phyloP scores from a whole-genome alignment of 805 yeast genomes.

The Candida xyloterini region DNA sequence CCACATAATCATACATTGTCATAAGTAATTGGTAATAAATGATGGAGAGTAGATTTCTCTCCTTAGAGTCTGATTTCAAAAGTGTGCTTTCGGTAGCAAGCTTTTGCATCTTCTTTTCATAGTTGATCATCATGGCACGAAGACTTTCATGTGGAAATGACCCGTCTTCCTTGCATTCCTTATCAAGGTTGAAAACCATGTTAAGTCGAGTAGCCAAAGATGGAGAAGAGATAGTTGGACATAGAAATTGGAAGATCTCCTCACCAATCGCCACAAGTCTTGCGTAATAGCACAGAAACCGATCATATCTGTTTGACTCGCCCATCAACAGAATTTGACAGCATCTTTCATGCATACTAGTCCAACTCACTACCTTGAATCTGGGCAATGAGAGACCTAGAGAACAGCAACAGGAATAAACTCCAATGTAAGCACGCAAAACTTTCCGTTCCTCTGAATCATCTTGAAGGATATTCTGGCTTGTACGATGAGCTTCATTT shows the following conservation, averaged over 20 bases:
- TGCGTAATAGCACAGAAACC: slow-evolving; percentile 43
- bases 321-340: slow-evolving; percentile 34
- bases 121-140: slow-evolving; percentile 35
- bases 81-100: slow-evolving; percentile 41
- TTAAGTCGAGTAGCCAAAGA: slow-evolving; percentile 9
- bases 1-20: slow-evolving; percentile 51
- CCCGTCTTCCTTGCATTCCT: slow-evolving; percentile 9
- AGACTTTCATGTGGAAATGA: slow-evolving; percentile 24
- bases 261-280: slow-evolving; percentile 48
- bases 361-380: slow-evolving; percentile 49
- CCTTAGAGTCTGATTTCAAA: slow-evolving; percentile 34
- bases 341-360: slow-evolving; percentile 41
- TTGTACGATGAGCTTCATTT: slow-evolving; percentile 31
- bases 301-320: slow-evolving; percentile 38
- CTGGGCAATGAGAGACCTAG: slow-evolving; percentile 49
- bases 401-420: slow-evolving; percentile 50
- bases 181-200: slow-evolving; percentile 5
- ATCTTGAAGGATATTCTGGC: slow-evolving; percentile 27
- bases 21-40: slow-evolving; percentile 49
- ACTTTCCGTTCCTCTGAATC: slow-evolving; percentile 34
- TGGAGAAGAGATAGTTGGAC: slow-evolving; percentile 28
- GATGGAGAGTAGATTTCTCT: slow-evolving; percentile 39
- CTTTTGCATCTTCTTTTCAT: slow-evolving; percentile 40
- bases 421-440: slow-evolving; percentile 44
- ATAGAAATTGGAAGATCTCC: slow-evolving; percentile 42